Conservation (phyloP, 163 green algal genomes). For the Coccomyxa subellipsoidea region DNA sequence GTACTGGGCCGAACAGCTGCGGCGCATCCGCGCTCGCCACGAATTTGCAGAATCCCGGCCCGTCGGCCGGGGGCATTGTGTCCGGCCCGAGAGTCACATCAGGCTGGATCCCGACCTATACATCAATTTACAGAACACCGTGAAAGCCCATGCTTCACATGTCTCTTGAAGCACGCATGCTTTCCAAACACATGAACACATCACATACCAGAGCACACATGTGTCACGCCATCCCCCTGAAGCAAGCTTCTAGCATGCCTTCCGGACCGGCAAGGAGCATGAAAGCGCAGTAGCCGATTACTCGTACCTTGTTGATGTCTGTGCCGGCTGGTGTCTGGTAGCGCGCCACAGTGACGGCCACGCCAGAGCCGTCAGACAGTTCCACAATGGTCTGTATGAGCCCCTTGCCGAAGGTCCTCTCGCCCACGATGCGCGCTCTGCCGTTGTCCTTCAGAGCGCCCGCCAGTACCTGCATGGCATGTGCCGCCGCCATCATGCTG, state of each 20-base stretch:
- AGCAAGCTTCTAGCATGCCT: too few species aligned
- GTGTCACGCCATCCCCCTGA: too few species aligned
- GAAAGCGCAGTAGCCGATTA: not conserved
- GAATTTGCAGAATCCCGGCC: slow-evolving; percentile 52
- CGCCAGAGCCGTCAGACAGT: slow-evolving; percentile 81
- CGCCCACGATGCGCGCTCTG: slow-evolving; percentile 69
- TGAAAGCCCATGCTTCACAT: too few species aligned
- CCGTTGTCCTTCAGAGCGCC: slow-evolving; percentile 91
- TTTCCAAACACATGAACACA: too few species aligned
- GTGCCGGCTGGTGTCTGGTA: slow-evolving; percentile 82
- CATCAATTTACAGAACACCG: not conserved
- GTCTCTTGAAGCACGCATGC: too few species aligned
- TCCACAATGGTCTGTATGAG: slow-evolving; percentile 74
- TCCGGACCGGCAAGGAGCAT: not conserved
- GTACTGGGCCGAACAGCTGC: slow-evolving; percentile 15
- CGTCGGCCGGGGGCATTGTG: slow-evolving; percentile 28
- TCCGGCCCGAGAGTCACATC: slow-evolving; percentile 39
- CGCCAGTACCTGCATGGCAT: slow-evolving; percentile 68
- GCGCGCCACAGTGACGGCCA: slow-evolving; percentile 88
- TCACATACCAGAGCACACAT: too few species aligned
- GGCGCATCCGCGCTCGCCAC: slow-evolving; percentile 37
- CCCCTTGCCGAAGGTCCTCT: slow-evolving; percentile 95
- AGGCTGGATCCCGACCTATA: slow-evolving; percentile 53
- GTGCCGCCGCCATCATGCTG: not conserved
- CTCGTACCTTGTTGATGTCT: slow-evolving; percentile 89